Conservation (phyloP, 768 basidiomycete genomes). For the Phaffia australis region DNA sequence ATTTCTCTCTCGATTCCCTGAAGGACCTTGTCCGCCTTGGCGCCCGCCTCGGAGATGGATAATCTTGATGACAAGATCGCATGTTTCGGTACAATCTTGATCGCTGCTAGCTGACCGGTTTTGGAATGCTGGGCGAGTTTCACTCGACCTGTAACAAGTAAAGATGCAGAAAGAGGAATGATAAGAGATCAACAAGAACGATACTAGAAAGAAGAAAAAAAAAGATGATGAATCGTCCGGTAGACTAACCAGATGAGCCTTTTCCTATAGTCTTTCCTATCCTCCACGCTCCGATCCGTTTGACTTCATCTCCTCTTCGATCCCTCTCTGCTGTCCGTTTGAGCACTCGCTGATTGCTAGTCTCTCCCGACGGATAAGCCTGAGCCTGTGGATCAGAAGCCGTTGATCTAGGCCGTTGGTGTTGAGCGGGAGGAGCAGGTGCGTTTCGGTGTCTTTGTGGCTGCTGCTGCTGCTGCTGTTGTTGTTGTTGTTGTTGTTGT, state of each 20-base stretch:
- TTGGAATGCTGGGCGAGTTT: constrained; percentile 77
- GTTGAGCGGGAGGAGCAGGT: background rate
- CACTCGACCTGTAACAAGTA: constrained; percentile 59
- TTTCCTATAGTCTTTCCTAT: constrained; percentile 73
- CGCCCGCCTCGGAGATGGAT: constrained; percentile 57
- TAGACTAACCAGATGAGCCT: constrained; percentile 58
- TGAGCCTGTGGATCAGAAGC: background rate
- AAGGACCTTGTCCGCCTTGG: constrained; percentile 63
- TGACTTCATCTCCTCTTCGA: constrained; percentile 31
- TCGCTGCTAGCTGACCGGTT: constrained; percentile 78
- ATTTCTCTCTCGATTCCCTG: constrained; percentile 85
- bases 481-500: constrained; percentile 1
- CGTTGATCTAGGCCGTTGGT: background rate
- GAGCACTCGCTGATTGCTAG: background rate
- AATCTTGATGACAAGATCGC: constrained; percentile 54
- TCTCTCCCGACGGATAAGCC: background rate
- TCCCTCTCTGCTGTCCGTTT: background rate
- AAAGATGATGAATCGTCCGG: background rate
- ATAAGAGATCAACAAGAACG: background rate
- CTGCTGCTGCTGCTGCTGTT: background rate
- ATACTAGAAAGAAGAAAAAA: background rate
- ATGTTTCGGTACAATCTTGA: constrained; percentile 84
- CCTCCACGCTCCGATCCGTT: constrained; percentile 65
- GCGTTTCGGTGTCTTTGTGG: too few species aligned
- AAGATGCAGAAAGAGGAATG: background rate